These are phyloP conservation scores for Coniochaeta prunicola DNA, from an alignment of 2,329 filamentous ascomycete species.

Conservation along the genomic window DNA sequence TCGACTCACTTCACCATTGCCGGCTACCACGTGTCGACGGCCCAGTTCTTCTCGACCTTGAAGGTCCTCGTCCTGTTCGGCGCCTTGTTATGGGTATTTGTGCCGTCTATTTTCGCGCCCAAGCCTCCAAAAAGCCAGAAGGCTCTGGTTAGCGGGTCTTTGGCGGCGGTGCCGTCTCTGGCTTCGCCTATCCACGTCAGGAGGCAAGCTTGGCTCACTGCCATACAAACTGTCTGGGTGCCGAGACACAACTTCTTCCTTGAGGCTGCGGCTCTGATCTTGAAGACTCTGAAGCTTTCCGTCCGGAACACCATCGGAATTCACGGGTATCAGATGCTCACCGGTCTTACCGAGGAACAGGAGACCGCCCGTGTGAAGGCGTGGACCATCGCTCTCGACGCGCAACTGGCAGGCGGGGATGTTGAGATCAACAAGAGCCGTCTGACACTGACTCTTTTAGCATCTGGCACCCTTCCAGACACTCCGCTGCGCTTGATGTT, in stretches of 20 bases:
- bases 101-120: slow-evolving; percentile 46
- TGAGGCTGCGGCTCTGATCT: slow-evolving; percentile 70
- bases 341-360: slow-evolving; percentile 74
- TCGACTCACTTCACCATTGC: slow-evolving; percentile 43
- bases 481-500: slow-evolving; percentile 82
- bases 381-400: slow-evolving; percentile 89
- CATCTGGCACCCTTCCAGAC: slow-evolving; percentile 77
- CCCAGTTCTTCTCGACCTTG: slow-evolving; percentile 40
- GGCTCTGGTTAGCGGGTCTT: slow-evolving; percentile 19
- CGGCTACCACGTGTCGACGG: slow-evolving; percentile 42
- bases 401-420: slow-evolving; percentile 86
- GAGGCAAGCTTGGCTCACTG: slow-evolving; percentile 85
- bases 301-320: slow-evolving; percentile 71
- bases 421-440: slow-evolving; percentile 83
- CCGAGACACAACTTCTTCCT: slow-evolving; percentile 81
- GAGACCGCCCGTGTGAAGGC: slow-evolving; percentile 82
- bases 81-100: slow-evolving; percentile 45
- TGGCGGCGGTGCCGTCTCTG: slow-evolving; percentile 58
- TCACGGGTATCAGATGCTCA: slow-evolving; percentile 69
- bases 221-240: slow-evolving; percentile 87
- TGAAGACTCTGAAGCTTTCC: slow-evolving; percentile 78
- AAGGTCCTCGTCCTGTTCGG: slow-evolving; percentile 47
- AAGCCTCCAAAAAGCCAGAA: slow-evolving; percentile 45
- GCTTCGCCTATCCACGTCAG: slow-evolving; percentile 80
- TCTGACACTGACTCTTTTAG: slow-evolving; percentile 76